Percentiles rank a stretch among this genome's conserved stretches.
These are phyloP conservation scores for Patellifolia procumbens DNA, from an alignment of 179 eudicot species.

Conservation along the genomic window DNA sequence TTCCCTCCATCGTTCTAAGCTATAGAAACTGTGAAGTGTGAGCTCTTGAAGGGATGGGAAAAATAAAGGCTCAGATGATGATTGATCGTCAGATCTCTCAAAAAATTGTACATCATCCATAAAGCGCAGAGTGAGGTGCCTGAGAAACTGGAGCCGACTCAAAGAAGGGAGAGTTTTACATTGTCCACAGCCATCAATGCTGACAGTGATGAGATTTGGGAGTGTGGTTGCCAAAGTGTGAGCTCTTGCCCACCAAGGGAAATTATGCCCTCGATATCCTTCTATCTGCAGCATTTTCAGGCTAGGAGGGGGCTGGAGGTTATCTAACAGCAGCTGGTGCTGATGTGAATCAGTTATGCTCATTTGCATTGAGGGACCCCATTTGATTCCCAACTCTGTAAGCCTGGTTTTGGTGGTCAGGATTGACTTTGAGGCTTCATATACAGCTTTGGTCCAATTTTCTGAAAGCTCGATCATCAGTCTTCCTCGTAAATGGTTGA, in stretches of 20 bases:
- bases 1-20: slow-evolving; percentile 14
- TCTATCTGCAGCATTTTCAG: slow-evolving; percentile 5
- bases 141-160: neutral
- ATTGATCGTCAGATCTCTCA: neutral
- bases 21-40: slow-evolving; percentile 1
- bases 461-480: slow-evolving; percentile 4
- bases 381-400: slow-evolving; percentile 1
- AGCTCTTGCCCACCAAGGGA: slow-evolving; percentile 15
- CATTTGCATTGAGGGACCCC: neutral
- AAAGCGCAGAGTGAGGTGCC: slow-evolving; percentile 1
- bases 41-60: slow-evolving; percentile 21
- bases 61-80: neutral
- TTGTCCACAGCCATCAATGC: slow-evolving; percentile 3
- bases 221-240: neutral
- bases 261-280: slow-evolving; percentile 15
- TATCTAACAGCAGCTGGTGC: neutral
- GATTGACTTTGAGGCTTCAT: neutral
- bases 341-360: neutral
- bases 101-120: slow-evolving; percentile 11
- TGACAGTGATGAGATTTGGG: slow-evolving; percentile 9
- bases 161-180: slow-evolving; percentile 12
- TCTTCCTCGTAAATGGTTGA: neutral
- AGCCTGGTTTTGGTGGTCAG: slow-evolving; percentile 6
- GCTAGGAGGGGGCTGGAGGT: neutral
- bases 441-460: neutral